Evolutionary conservation across 257 asterid genomes (phyloP), one percentile per base, ranked within the genome.

Genomic region (Solanum pimpinellifolium): DNA sequence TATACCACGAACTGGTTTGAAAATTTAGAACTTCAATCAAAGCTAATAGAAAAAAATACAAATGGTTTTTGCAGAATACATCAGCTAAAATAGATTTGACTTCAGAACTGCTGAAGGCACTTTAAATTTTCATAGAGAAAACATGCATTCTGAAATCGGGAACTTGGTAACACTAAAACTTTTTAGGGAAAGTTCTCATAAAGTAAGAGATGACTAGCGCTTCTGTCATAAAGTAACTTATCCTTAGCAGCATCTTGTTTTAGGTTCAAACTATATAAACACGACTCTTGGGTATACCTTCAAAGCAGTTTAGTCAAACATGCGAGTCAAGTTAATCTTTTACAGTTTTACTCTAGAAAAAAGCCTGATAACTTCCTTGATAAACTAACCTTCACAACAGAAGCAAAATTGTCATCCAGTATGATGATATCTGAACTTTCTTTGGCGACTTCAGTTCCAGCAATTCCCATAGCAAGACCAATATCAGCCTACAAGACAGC

Each of bases 391-490:
- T 97, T 97, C 76, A 97, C 99, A 25, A 97, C 98, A 44, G 99
- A 92, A 44, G 99, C 88, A 91, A 97, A 97, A 89, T 97, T 93
- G 86, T 97, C 99, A 85, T 97, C 99, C 92, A 97, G 59, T 89
- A 97, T 97, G 85, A 97, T 97, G 88, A 97, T 97, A 90, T 97
- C 99, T 21, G 99, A 94, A 90, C 99, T 97, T 92, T 97, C 99
- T 90, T 97, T 97, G 9, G 99, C 99, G 41, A 97, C 99, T 93
- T 97, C 98, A 41, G 99, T 97, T 90, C 99, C 99, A 90, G 92
- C 94, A 80, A 95, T 97, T 85, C 99, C 99, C 99, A 97, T 97
- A 72, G 99, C 98, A 89, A 97, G 98, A 87, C 99, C 99, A 86
- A 97, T 95, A 92, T 97, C 98, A 84, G 99, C 98, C 99, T 97